Percentiles rank a stretch among this genome's conserved stretches.
These are phyloP conservation scores for Erythrobasidium yunnanense DNA, from an alignment of 768 basidiomycete genomes.

Conservation along the genomic window DNA sequence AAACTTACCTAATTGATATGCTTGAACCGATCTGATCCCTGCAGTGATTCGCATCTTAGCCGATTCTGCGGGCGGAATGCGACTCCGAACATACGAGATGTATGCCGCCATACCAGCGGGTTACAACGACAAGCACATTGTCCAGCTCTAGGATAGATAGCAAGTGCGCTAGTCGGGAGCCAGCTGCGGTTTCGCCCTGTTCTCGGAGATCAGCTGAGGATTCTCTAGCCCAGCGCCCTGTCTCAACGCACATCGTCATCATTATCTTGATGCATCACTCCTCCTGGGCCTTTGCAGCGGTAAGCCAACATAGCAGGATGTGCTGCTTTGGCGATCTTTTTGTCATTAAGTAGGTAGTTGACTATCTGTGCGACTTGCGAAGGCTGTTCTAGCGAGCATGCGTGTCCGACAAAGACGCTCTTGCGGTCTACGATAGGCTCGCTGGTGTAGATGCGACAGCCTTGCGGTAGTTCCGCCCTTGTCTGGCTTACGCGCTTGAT, in stretches of 20 bases:
- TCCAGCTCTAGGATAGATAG: constrained; percentile 58
- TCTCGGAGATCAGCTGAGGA: not conserved
- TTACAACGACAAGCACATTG: constrained; percentile 78
- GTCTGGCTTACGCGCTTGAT: no score
- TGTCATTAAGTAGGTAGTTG: constrained; percentile 58
- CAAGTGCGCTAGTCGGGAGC: constrained; percentile 76
- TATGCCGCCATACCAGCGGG: constrained; percentile 85
- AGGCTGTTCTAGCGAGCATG: constrained; percentile 32
- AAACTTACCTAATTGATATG: constrained; percentile 62
- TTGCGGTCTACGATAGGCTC: constrained; percentile 78
- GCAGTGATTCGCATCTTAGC: not conserved
- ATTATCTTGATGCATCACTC: constrained; percentile 61
- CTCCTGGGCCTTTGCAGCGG: constrained; percentile 56
- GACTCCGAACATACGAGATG: constrained; percentile 47
- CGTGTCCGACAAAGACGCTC: constrained; percentile 40
- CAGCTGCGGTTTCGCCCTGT: constrained; percentile 71
- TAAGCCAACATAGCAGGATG: constrained; percentile 60
- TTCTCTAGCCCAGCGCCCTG: not conserved
- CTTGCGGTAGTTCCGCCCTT: constrained; percentile 27
- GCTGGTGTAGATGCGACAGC: constrained; percentile 55
- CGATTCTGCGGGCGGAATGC: constrained; percentile 49
- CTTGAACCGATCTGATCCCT: constrained; percentile 42
- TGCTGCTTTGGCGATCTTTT: constrained; percentile 47
- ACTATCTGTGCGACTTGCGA: constrained; percentile 58
- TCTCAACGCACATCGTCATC: constrained; percentile 25